Evolutionary conservation across 148 eudicot genomes (phyloP).

Genomic region (Linanthus parryae): DNA sequence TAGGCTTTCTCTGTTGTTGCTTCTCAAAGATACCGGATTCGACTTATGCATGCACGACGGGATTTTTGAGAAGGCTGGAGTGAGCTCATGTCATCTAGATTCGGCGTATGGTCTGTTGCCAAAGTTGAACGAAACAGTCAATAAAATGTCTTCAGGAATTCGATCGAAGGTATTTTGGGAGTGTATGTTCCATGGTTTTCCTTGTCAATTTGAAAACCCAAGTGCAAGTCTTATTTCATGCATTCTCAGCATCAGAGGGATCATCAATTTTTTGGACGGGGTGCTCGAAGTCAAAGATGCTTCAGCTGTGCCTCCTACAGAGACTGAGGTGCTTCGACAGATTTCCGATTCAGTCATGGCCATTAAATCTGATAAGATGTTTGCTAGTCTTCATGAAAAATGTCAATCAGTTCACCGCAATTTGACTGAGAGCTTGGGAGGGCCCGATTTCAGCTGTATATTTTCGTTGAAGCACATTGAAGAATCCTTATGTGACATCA

Average conservation of each 20-base stretch:
- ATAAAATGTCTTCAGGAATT: constrained; percentile 51
- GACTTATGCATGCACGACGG: constrained; percentile 57
- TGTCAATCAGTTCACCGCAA: constrained; percentile 53
- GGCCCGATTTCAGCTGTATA: constrained; percentile 58
- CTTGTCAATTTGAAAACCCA: constrained; percentile 45
- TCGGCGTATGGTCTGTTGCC: constrained; percentile 47
- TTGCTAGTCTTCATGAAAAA: constrained; percentile 47
- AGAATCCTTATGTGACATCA: constrained; percentile 37
- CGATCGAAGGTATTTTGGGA: constrained; percentile 54
- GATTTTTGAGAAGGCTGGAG: constrained; percentile 38
- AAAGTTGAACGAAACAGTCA: constrained; percentile 39
- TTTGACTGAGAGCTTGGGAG: constrained; percentile 45
- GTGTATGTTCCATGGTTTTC: constrained; percentile 83
- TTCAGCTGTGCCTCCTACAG: constrained; percentile 27
- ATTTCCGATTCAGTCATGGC: constrained; percentile 66
- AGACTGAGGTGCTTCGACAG: constrained; percentile 42
- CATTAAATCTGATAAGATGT: constrained; percentile 66
- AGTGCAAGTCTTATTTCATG: constrained; percentile 68
- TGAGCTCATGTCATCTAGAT: constrained; percentile 34
- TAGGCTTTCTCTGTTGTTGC: constrained; percentile 44
- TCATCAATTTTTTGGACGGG: constrained; percentile 46
- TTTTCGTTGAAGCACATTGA: constrained; percentile 71
- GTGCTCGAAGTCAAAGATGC: constrained; percentile 40
- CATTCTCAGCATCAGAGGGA: constrained; percentile 56
- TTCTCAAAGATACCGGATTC: constrained; percentile 61